Conservation (phyloP, 2,329 filamentous ascomycete species). For the Fusarium euwallaceae region DNA sequence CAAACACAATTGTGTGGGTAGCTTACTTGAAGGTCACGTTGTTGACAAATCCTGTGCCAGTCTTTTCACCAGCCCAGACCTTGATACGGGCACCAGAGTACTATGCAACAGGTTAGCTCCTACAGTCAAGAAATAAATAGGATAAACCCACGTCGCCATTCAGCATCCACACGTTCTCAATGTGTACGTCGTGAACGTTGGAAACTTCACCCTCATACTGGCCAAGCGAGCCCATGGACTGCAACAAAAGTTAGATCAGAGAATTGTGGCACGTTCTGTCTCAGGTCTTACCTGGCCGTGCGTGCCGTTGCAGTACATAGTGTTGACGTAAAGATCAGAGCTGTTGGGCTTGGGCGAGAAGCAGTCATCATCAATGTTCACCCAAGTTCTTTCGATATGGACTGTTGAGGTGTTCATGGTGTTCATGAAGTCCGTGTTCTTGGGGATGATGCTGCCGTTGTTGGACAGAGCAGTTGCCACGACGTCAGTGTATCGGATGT, state of each 20-base stretch:
- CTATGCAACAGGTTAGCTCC: neutral
- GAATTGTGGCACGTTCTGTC: constrained; percentile 34
- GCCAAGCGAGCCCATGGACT: constrained; percentile 67
- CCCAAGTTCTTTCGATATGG: constrained; percentile 62
- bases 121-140: fast-evolving
- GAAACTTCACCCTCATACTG: constrained; percentile 68
- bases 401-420: constrained; percentile 69
- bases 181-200: constrained; percentile 68
- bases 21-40: constrained; percentile 68
- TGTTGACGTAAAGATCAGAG: constrained; percentile 68
- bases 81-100: constrained; percentile 70
- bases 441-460: constrained; percentile 60
- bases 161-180: constrained; percentile 71
- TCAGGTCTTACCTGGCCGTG: constrained; percentile 58
- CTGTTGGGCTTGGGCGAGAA: constrained; percentile 73
- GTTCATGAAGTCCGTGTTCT: constrained; percentile 75
- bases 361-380: constrained; percentile 71
- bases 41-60: constrained; percentile 71
- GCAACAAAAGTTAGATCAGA: neutral
- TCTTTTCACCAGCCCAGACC: constrained; percentile 69
- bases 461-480: constrained; percentile 66
- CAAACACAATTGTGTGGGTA: fast-evolving
- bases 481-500: constrained; percentile 66
- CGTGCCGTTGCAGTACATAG: constrained; percentile 71
- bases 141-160: constrained; percentile 50